phyloP scores from a whole-genome alignment of 2,329 filamentous ascomycete species.

The Ascochyta fabae region DNA sequence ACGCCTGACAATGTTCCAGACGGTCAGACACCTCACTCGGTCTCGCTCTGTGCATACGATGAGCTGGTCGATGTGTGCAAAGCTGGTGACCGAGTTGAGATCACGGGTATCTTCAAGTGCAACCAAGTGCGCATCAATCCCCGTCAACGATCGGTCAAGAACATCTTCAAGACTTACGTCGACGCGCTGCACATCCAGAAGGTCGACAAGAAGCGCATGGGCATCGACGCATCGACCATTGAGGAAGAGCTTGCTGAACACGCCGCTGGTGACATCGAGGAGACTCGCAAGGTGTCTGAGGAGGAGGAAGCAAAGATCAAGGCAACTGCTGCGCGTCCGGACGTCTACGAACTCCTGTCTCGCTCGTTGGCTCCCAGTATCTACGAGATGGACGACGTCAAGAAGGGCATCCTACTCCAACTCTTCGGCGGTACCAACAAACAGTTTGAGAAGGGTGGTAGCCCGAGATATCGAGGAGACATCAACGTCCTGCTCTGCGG shows the following conservation, averaged over 20 bases:
- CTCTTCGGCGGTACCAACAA: slow-evolving; percentile 98
- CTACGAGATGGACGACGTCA: slow-evolving; percentile 98
- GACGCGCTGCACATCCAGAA: slow-evolving; percentile 97
- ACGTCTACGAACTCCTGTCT: slow-evolving; percentile 91
- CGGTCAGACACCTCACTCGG: slow-evolving; percentile 95
- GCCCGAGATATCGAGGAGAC: slow-evolving; percentile 93
- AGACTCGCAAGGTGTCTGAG: slow-evolving; percentile 79
- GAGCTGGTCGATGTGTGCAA: slow-evolving; percentile 98
- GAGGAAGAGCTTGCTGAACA: slow-evolving; percentile 80
- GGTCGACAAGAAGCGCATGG: slow-evolving; percentile 92
- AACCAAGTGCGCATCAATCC: slow-evolving; percentile 94
- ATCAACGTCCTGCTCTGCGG: slow-evolving; percentile 97
- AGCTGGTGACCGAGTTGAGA: slow-evolving; percentile 92
- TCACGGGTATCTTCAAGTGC: slow-evolving; percentile 96
- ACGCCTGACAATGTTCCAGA: slow-evolving; percentile 94
- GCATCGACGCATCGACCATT: slow-evolving; percentile 86
- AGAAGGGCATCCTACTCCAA: slow-evolving; percentile 96
- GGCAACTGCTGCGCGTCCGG: slow-evolving; percentile 76
- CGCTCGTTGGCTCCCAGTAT: slow-evolving; percentile 92
- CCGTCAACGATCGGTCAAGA: slow-evolving; percentile 88
- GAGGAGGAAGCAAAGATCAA: slow-evolving; percentile 92
- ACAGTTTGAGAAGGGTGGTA: slow-evolving; percentile 94
- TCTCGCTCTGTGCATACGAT: slow-evolving; percentile 95
- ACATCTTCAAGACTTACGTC: slow-evolving; percentile 97
- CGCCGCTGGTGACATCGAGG: slow-evolving; percentile 74